Percentiles rank a stretch among this genome's conserved stretches.
These are phyloP conservation scores for Panaeolus papilionaceus DNA, from an alignment of 768 basidiomycete genomes.

Conservation along the genomic window DNA sequence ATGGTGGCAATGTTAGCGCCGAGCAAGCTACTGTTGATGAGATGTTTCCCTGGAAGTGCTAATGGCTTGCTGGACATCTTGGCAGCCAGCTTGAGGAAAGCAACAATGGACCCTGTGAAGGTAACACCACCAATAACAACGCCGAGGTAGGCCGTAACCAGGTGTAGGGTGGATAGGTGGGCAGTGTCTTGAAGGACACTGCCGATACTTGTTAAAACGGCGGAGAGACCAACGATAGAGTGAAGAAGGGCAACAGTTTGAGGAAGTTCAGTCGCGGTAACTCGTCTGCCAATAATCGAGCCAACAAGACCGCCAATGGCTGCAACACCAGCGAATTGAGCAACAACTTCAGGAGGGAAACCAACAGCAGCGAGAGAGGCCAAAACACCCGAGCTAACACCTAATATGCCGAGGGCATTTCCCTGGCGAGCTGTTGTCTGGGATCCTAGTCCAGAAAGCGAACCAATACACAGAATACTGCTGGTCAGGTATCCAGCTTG, in stretches of 20 bases:
- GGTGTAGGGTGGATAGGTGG: conserved; percentile 76
- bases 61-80: conserved; percentile 80
- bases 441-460: conserved; percentile 79
- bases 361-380: conserved; percentile 85
- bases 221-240: conserved; percentile 89
- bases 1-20: conserved; percentile 75
- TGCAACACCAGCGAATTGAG: conserved; percentile 80
- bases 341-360: conserved; percentile 75
- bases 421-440: conserved; percentile 86
- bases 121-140: conserved; percentile 89
- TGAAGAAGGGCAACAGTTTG: conserved; percentile 83
- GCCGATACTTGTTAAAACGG: conserved; percentile 84
- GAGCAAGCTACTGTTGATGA: conserved; percentile 75
- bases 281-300: conserved; percentile 77
- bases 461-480: conserved; percentile 86
- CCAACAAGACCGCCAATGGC: conserved; percentile 77
- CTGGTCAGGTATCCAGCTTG: conserved; percentile 89
- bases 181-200: conserved; percentile 77
- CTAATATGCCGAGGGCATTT: conserved; percentile 88
- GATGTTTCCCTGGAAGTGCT: conserved; percentile 75
- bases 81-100: conserved; percentile 87
- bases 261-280: conserved; percentile 88
- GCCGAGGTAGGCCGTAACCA: conserved; percentile 86
- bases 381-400: conserved; percentile 82
- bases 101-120: conserved; percentile 89